These are phyloP conservation scores for Aegilops sharonensis DNA, from an alignment of 176 grass and related monocot species.

Conservation along the genomic window DNA sequence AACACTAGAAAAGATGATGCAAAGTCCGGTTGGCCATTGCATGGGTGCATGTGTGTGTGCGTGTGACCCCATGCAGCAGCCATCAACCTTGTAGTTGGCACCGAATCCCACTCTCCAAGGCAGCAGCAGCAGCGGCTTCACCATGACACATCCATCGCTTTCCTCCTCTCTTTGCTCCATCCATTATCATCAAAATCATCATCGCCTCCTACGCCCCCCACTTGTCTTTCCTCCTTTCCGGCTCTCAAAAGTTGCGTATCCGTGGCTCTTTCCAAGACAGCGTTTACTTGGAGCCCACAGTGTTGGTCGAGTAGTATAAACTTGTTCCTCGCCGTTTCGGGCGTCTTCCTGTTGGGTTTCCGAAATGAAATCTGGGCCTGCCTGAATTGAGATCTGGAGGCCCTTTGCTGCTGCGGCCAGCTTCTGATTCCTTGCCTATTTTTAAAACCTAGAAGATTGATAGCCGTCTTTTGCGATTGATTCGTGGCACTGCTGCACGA, in stretches of 20 bases:
- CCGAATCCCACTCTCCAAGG: conserved; percentile 64
- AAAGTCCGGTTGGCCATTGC: conserved; percentile 47
- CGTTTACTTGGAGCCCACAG: conserved; percentile 35
- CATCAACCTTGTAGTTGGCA: conserved; percentile 74
- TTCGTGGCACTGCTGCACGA: conserved; percentile 19
- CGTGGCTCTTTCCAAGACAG: conserved; percentile 71
- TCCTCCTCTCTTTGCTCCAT: conserved; percentile 25
- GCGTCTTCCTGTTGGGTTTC: conserved; percentile 27
- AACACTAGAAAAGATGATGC: conserved; percentile 40
- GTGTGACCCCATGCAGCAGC: conserved; percentile 59
- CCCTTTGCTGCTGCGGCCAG: background rate
- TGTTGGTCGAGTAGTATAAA: background rate
- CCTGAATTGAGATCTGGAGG: conserved; percentile 41
- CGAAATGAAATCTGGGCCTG: conserved; percentile 30
- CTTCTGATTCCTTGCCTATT: conserved; percentile 42
- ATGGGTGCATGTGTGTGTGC: conserved; percentile 23
- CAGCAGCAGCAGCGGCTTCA: conserved; percentile 59
- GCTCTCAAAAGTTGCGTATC: conserved; percentile 64
- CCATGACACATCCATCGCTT: conserved; percentile 50
- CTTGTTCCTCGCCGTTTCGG: conserved; percentile 1
- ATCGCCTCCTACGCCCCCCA: conserved; percentile 18
- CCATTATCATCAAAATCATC: background rate
- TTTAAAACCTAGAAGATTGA: background rate
- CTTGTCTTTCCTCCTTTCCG: conserved; percentile 40
- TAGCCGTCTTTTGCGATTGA: conserved; percentile 11